Base-by-base conservation (phyloP, 208 protist species). In the Wallacemonas collosoma region DNA sequence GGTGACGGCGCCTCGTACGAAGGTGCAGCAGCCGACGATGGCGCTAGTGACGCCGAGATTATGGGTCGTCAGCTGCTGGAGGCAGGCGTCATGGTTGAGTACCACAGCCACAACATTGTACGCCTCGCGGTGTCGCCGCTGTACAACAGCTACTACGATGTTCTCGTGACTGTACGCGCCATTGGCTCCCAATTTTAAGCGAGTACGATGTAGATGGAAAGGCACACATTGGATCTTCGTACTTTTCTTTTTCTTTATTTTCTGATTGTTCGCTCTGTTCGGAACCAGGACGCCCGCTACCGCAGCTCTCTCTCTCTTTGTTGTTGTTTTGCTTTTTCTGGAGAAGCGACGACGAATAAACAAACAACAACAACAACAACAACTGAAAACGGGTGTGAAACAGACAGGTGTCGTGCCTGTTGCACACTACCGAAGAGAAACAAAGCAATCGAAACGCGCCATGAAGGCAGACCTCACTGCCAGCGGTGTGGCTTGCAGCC, bases 111-210 rank as follows among this genome's bases (percentile, higher is more conserved):
- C 17, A 82, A 96, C 68, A 54, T 96, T 40, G 75, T 97, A 39
- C 76, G 75, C n/a, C 45, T 97, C 43, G 83, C 94, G 0, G 88
- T 97, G 6, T 82, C 82, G 35, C 95, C 98, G 5, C 75, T 98
- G 54, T 99, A 98, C 83, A 98, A 97, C 83, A 91, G 72, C 54
- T 99, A 97, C 73, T 63, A 53, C 41, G 97, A 98, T 70, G 86
- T 98, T 12, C 73, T 92, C 44, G 67, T 81, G n/a, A 77, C 76
- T 3, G 87, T 86, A 56, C 87, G 87, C 39, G 77, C 72, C 14
- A 71, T 92, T 45, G 81, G 75, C 14, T 68, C 71, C 36, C 73
- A 79, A 50, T 88, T 92, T 72, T 84, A 61, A 38, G 26, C 26
- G 26, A 26, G 26, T 26, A 26, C 26, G 26, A 26, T 26, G 26